These are phyloP conservation scores for Closterium sp. DNA, from an alignment of 139 green algal species.

Conservation along the genomic window DNA sequence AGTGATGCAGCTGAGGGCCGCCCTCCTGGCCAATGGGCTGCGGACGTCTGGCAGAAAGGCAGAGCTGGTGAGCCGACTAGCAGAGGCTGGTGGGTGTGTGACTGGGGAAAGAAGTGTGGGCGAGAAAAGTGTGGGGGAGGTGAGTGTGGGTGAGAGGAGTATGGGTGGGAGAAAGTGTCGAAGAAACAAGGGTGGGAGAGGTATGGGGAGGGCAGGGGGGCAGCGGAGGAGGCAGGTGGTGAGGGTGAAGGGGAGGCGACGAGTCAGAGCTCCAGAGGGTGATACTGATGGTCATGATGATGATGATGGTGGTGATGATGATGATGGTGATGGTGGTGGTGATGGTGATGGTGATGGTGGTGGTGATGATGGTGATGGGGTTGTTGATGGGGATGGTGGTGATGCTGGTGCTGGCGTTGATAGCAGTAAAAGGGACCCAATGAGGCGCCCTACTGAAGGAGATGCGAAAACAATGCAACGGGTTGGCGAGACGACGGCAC, in stretches of 20 bases:
- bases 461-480: no score
- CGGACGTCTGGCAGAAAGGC: not conserved
- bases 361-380: no score
- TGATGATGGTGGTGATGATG: no score
- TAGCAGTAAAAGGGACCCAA: no score
- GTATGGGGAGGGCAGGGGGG: not conserved
- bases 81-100: not conserved
- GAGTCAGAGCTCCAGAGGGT: not conserved
- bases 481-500: no score
- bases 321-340: not conserved
- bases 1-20: not conserved
- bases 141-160: not conserved
- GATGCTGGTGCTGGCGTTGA: no score
- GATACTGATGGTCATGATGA: no score
- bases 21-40: not conserved
- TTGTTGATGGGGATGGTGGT: no score
- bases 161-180: not conserved
- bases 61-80: not conserved
- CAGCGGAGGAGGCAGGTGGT: not conserved
- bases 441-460: no score
- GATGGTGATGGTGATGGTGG: no score
- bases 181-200: not conserved
- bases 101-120: not conserved
- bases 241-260: not conserved
- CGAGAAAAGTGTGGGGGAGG: not conserved